Evolutionary conservation across 1,139 yeast species (phyloP).

Genomic region (Sugiyamaella neomexicana): DNA sequence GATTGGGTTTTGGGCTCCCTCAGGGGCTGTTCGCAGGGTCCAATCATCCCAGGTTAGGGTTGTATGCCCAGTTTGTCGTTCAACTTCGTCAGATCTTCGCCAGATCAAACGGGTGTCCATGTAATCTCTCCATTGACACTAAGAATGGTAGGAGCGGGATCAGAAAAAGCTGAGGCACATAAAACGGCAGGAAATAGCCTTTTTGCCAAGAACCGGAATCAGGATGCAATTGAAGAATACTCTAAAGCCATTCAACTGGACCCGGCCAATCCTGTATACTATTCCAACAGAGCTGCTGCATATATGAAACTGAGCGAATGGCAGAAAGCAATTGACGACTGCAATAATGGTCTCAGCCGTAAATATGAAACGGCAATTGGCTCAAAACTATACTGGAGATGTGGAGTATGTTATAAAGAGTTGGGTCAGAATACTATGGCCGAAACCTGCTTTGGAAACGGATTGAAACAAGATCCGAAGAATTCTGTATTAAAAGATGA

Average conservation of each 20-base stretch:
- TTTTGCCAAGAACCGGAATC: conserved; percentile 47
- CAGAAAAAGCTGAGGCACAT: conserved; percentile 7
- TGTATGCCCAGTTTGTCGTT: not conserved
- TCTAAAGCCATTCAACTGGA: conserved; percentile 69
- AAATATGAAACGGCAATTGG: conserved; percentile 21
- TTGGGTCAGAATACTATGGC: conserved; percentile 44
- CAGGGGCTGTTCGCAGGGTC: not conserved
- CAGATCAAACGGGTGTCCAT: too few relatives aligned
- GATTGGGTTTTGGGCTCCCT: not conserved
- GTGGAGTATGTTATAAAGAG: conserved; percentile 50
- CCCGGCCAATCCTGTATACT: conserved; percentile 64
- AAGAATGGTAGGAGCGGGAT: not conserved
- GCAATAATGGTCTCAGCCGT: conserved; percentile 51
- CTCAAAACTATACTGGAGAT: conserved; percentile 58
- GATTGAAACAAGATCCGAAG: conserved; percentile 48
- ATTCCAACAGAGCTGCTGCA: conserved; percentile 86
- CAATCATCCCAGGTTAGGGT: not conserved
- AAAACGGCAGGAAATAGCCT: conserved; percentile 14
- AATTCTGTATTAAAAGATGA: conserved; percentile 41
- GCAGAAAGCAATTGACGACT: conserved; percentile 54
- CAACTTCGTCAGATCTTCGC: not conserved
- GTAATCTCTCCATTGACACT: too few relatives aligned
- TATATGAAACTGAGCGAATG: conserved; percentile 55
- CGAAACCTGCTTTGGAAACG: conserved; percentile 43
- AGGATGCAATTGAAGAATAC: conserved; percentile 66